Evolutionary conservation across 192 early-diverging fungal species (phyloP).

Genomic region (Nowakowskiella sp.): DNA sequence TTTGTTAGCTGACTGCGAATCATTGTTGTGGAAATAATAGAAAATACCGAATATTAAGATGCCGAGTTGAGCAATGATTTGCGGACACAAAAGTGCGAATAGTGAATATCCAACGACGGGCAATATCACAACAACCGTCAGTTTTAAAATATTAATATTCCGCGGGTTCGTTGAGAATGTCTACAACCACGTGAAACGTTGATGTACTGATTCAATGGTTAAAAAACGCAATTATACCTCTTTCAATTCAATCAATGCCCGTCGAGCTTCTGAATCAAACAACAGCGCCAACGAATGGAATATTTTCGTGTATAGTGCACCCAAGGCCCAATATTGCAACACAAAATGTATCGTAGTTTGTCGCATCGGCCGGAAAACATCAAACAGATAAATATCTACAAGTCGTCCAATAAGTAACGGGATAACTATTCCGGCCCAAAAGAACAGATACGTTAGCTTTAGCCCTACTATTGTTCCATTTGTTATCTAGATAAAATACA

Average conservation of each 20-base stretch:
- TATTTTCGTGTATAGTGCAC: conserved; percentile 63
- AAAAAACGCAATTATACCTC: conserved; percentile 1
- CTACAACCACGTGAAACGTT: not conserved
- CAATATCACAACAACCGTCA: not conserved
- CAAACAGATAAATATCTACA: conserved; percentile 65
- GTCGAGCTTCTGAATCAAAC: conserved; percentile 31
- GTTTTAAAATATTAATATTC: too few relatives aligned
- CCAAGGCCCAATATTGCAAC: conserved; percentile 62
- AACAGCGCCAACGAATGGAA: conserved; percentile 36
- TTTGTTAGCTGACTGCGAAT: too few relatives aligned
- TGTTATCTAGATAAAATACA: conserved; percentile 4
- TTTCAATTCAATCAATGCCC: not conserved
- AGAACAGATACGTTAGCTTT: conserved; percentile 44
- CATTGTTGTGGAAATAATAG: too few relatives aligned
- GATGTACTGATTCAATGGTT: not conserved
- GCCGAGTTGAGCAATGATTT: too few relatives aligned
- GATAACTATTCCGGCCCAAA: conserved; percentile 54
- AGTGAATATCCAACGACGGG: conserved; percentile 12
- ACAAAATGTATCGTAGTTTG: conserved; percentile 23
- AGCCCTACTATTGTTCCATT: conserved; percentile 2
- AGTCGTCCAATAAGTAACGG: conserved; percentile 61
- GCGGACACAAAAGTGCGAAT: conserved; percentile 14
- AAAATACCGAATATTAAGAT: too few relatives aligned
- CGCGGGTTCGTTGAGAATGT: too few relatives aligned
- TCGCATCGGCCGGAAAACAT: conserved; percentile 40